Evolutionary conservation across 257 asterid species (phyloP).

Genomic region (Salvia miltiorrhiza): DNA sequence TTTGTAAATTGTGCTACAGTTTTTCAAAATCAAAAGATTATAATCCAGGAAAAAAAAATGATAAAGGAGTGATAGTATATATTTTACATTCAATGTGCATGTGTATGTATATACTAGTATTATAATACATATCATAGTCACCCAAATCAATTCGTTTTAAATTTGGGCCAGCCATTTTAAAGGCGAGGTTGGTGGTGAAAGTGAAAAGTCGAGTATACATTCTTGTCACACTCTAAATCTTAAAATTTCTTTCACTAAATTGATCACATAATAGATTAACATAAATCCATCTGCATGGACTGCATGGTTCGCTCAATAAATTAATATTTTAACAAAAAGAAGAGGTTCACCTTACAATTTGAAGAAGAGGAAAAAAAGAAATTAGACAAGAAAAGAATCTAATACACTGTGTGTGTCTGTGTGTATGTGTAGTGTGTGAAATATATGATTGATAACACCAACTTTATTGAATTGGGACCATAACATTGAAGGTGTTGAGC

Average conservation of each 20-base stretch:
- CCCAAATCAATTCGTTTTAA: background rate
- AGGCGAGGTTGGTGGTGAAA: conserved; percentile 16
- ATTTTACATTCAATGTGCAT: background rate
- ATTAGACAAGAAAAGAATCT: conserved; percentile 1
- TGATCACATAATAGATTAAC: background rate
- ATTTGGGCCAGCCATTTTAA: background rate
- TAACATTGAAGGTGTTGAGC: background rate
- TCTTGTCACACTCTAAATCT: conserved; percentile 11
- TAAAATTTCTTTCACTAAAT: background rate
- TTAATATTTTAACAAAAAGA: background rate
- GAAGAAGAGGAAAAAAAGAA: background rate
- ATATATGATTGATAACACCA: background rate
- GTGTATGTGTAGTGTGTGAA: background rate
- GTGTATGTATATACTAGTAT: background rate
- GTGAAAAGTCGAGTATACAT: conserved; percentile 11
- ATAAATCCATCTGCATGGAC: conserved; percentile 8
- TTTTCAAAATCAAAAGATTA: background rate
- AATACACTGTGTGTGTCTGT: background rate
- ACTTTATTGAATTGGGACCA: conserved; percentile 21
- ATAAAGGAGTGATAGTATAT: background rate
- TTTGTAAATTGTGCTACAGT: background rate
- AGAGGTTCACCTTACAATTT: background rate
- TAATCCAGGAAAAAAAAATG: background rate
- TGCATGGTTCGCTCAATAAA: conserved; percentile 1
- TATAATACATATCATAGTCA: background rate